A percentile compares a stretch with the other conserved stretches of the same genome.
Conservation (phyloP, 352 stramenopile genomes). For the Hyaloperonospora arabidopsidis region DNA sequence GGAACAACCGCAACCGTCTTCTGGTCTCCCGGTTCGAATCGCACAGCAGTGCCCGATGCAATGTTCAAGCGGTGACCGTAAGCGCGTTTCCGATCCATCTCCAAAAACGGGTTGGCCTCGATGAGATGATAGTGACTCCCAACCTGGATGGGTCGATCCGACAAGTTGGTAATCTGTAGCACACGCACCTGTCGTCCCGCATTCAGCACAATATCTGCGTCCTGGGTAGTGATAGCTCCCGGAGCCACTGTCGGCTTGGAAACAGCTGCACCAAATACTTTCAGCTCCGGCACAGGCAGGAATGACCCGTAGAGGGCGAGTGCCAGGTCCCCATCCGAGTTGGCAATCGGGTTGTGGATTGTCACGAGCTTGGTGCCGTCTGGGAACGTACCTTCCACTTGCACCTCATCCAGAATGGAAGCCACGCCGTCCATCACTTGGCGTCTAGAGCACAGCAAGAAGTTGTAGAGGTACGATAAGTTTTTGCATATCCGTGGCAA, state of each 20-base stretch:
- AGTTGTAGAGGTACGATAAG: too few relatives aligned
- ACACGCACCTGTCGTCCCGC: slow-evolving; percentile 55
- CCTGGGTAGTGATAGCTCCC: slow-evolving; percentile 52
- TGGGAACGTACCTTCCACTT: slow-evolving; percentile 96
- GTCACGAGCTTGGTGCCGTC: slow-evolving; percentile 97
- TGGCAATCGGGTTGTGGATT: slow-evolving; percentile 89
- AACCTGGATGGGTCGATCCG: slow-evolving; percentile 92
- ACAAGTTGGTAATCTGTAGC: slow-evolving; percentile 91
- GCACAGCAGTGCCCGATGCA: slow-evolving; percentile 85
- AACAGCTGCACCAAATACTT: slow-evolving; percentile 40
- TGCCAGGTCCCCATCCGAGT: slow-evolving; percentile 82
- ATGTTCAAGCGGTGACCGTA: slow-evolving; percentile 95
- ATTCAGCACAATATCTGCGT: slow-evolving; percentile 82
- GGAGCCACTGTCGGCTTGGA: slow-evolving; percentile 23
- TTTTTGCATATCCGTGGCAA: too few relatives aligned
- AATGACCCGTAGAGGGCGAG: slow-evolving; percentile 93
- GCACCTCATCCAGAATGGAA: slow-evolving; percentile 87
- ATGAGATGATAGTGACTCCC: slow-evolving; percentile 95
- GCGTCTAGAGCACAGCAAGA: slow-evolving; percentile 13
- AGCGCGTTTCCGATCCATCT: slow-evolving; percentile 88
- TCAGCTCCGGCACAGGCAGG: slow-evolving; percentile 82
- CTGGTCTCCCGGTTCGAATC: slow-evolving; percentile 94
- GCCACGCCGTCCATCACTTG: slow-evolving; percentile 92
- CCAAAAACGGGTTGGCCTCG: slow-evolving; percentile 92
- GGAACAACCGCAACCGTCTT: slow-evolving; percentile 92